Evolutionary conservation across 1,139 yeast species (phyloP).

Genomic region (Magnusiomyces suaveolens): DNA sequence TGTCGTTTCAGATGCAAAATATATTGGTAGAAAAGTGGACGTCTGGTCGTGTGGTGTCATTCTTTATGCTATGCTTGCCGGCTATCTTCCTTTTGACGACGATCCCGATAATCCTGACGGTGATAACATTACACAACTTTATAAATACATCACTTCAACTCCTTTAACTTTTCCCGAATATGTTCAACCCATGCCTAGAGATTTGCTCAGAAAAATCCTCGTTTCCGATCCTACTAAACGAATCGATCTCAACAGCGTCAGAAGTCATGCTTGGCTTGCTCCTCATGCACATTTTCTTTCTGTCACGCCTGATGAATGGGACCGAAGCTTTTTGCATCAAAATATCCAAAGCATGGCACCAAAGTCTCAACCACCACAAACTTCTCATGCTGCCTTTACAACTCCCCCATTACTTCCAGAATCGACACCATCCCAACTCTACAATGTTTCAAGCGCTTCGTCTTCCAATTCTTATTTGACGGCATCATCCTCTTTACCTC

Average conservation of each 20-base stretch:
- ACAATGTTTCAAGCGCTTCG: neutral
- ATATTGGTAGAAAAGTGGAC: conserved; percentile 90
- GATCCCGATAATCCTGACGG: conserved; percentile 97
- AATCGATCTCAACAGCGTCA: conserved; percentile 55
- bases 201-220: conserved; percentile 70
- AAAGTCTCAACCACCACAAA: neutral
- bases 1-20: conserved; percentile 77
- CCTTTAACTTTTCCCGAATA: conserved; percentile 94
- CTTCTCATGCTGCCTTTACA: conserved; percentile 9
- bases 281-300: conserved; percentile 75
- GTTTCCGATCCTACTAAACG: conserved; percentile 82
- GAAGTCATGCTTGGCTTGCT: conserved; percentile 79
- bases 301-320: conserved; percentile 88
- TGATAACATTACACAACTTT: conserved; percentile 80
- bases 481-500: neutral
- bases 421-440: neutral
- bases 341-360: neutral
- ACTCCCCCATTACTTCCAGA: conserved; percentile 11
- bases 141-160: conserved; percentile 83
- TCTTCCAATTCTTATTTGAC: neutral
- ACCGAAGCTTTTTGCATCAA: conserved; percentile 29
- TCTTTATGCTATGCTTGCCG: conserved; percentile 92
- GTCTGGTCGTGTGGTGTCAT: conserved; percentile 97
- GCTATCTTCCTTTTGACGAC: conserved; percentile 95
- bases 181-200: conserved; percentile 85